Evolutionary conservation across 1,139 yeast genomes (phyloP), one percentile per base, ranked within the genome.

Genomic region (Yamadazyma atmosphaerica): DNA sequence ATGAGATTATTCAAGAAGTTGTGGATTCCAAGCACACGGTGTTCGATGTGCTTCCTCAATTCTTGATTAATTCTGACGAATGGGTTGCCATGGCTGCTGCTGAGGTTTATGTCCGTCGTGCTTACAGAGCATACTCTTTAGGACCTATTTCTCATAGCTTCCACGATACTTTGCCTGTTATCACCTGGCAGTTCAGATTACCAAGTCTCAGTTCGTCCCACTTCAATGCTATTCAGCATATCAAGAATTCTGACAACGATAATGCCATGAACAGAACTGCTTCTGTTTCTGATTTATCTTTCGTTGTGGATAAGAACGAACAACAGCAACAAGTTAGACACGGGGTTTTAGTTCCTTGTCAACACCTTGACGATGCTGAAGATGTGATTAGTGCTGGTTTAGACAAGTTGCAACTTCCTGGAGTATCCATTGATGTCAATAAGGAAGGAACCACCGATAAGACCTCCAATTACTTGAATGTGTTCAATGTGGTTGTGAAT

Each of bases 1-100:
- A 85, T 56, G 84, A 83, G 33, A 74, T 86, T 41, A 77, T 92
- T 50, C 82, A 83, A 54, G 98, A 92, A 63, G 94, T 92, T 42
- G 92, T 92, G 50, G 98, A 92, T 60, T 89, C 98, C 35, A 89
- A 87, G 62, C 95, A 88, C 67, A 88, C 92, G 43, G 98, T 92
- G 13, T 92, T 90, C 61, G 99, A 92, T 61, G 98, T 94, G 27
- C 77, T 92, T 60, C 77, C 95, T 26, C 97, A 88, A 68, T 92
- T 94, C 66, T 80, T 92, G 65, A 80, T 79, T 38, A 86, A 88
- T 52, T 56, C 75, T 16, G 98, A 94, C 56, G 86, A 86, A 37
- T 86, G 88, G 77, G 94, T 92, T 45, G 86, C 94, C 4, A 79
- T 92, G 54, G 98, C 98, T 27, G 98, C 98, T 32, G 88, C 95